These are phyloP conservation scores for Microthyrium microscopicum DNA, from an alignment of 2,329 filamentous ascomycete genomes.

Conservation along the genomic window DNA sequence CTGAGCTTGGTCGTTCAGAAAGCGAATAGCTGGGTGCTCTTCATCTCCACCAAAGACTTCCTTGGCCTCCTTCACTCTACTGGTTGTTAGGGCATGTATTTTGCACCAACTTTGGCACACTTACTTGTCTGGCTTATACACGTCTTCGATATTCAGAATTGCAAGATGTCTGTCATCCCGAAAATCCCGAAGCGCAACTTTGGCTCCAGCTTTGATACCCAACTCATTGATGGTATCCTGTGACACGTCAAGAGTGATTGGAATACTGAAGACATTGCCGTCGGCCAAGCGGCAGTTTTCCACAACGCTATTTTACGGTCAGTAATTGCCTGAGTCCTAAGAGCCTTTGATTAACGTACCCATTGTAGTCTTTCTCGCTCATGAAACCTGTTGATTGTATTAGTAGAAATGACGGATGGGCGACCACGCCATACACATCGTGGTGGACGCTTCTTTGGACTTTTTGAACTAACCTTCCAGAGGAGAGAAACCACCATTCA, in stretches of 20 bases:
- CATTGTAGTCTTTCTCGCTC: constrained; percentile 92
- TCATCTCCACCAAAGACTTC: constrained; percentile 86
- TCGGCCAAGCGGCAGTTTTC: constrained; percentile 71
- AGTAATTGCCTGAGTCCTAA: background rate
- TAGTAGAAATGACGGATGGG: background rate
- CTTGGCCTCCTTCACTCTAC: constrained; percentile 71
- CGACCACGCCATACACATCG: background rate
- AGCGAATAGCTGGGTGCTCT: constrained; percentile 82
- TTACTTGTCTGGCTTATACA: constrained; percentile 92
- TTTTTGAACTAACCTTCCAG: constrained; percentile 56
- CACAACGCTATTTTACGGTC: constrained; percentile 50
- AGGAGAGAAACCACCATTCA: constrained; percentile 95
- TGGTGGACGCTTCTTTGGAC: background rate
- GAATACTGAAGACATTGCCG: constrained; percentile 89
- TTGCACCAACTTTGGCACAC: constrained; percentile 17
- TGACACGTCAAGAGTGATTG: constrained; percentile 80
- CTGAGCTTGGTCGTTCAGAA: constrained; percentile 63
- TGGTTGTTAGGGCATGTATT: constrained; percentile 13
- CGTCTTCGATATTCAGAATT: constrained; percentile 87
- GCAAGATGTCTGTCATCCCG: constrained; percentile 91
- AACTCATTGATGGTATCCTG: constrained; percentile 57
- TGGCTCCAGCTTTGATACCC: constrained; percentile 61
- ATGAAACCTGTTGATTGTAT: constrained; percentile 56
- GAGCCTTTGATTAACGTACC: constrained; percentile 38
- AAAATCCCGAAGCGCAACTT: constrained; percentile 83